Evolutionary conservation across 176 grass and related monocot species (phyloP).

Genomic region (Zea mays): DNA sequence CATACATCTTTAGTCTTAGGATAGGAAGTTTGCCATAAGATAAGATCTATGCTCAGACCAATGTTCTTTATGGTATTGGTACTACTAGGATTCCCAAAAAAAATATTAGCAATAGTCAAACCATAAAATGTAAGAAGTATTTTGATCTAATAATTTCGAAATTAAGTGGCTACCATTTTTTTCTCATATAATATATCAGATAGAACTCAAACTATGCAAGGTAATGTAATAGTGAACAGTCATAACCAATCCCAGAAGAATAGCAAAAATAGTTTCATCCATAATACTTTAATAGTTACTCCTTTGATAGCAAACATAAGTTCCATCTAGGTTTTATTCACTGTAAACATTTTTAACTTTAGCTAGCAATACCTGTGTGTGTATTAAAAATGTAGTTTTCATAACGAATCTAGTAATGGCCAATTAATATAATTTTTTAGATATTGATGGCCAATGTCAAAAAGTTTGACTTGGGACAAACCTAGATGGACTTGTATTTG

Average conservation of each 20-base stretch:
- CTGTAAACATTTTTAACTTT: background rate
- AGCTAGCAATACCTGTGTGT: background rate
- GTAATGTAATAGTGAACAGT: background rate
- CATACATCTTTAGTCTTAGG: background rate
- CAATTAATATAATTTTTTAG: background rate
- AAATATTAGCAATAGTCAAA: background rate
- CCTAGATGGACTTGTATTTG: background rate
- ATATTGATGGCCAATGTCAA: background rate
- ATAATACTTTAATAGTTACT: background rate
- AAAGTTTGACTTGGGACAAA: background rate
- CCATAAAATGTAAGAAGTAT: conserved; percentile 9
- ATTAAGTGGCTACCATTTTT: background rate
- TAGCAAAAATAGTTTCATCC: background rate
- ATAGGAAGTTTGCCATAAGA: background rate
- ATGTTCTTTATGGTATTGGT: background rate
- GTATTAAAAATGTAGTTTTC: background rate
- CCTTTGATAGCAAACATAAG: background rate
- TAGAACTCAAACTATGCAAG: conserved; percentile 13
- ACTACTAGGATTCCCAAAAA: background rate
- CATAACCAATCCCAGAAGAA: conserved; percentile 6
- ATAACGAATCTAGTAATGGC: background rate
- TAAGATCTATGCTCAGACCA: background rate
- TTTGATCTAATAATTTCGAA: background rate
- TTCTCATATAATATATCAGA: background rate
- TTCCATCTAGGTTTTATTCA: background rate